phyloP scores from a whole-genome alignment of 176 grass and related monocot species.

The Aegilops tauschii region DNA sequence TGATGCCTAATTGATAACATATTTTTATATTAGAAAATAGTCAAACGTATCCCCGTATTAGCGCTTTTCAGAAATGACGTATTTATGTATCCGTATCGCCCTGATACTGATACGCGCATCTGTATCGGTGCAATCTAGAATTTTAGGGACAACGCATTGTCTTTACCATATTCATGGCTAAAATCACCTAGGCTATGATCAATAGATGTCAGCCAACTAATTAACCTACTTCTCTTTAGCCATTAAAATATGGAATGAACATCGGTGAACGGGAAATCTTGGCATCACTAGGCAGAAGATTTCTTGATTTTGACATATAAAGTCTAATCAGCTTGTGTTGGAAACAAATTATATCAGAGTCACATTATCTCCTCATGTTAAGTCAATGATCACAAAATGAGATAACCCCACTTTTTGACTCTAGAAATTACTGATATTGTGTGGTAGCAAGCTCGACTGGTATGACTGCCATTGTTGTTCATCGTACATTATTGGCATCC shows the following conservation, averaged over 20 bases:
- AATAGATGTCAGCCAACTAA: background rate
- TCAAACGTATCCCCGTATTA: no score
- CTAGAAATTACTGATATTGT: background rate
- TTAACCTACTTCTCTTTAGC: background rate
- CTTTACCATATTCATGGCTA: background rate
- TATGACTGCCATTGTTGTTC: background rate
- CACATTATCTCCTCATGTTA: background rate
- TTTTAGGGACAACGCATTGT: background rate
- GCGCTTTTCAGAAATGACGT: no score
- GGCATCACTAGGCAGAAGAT: background rate
- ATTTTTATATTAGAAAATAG: no score
- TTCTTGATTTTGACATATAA: background rate
- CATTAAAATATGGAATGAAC: background rate
- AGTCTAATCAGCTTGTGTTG: background rate
- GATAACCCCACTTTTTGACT: background rate
- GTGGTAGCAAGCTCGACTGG: background rate
- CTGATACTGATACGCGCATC: no score
- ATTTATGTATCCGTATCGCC: no score
- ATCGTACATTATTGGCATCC: background rate
- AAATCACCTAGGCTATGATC: background rate
- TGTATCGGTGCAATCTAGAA: no score
- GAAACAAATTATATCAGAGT: background rate
- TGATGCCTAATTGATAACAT: no score
- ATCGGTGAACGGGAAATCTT: background rate
- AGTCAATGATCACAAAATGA: background rate